Percentiles rank a stretch among this genome's conserved stretches.
These are phyloP conservation scores for Blastocystis sp. DNA, from an alignment of 352 stramenopile genomes.

Conservation along the genomic window DNA sequence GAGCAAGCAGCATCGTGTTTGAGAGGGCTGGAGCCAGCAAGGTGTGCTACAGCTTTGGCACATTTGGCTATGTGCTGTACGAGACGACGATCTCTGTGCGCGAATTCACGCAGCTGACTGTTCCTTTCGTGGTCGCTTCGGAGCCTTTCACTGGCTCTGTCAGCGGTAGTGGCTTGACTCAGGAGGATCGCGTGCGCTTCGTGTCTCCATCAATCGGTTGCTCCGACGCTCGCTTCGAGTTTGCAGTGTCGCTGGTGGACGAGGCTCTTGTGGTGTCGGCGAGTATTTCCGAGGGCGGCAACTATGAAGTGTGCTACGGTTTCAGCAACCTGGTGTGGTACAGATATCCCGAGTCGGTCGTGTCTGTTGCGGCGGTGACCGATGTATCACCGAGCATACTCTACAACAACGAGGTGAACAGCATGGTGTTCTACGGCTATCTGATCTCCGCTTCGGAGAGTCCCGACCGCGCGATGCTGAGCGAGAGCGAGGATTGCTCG, in stretches of 20 bases:
- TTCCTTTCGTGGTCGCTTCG: background rate
- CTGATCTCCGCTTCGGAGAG: background rate
- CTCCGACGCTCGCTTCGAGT: background rate
- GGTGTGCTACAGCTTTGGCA: conserved; percentile 52
- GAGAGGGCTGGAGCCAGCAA: background rate
- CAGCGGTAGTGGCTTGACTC: background rate
- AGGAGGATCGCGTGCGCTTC: conserved; percentile 3
- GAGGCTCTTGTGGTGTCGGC: background rate
- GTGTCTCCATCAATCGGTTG: background rate
- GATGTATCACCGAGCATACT: background rate
- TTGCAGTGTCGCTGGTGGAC: background rate
- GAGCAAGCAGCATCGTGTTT: background rate
- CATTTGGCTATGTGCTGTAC: background rate
- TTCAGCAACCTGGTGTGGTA: background rate
- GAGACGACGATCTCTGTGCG: background rate
- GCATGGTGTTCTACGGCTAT: background rate
- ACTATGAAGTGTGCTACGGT: conserved; percentile 37
- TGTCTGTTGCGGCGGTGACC: background rate
- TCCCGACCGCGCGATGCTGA: background rate
- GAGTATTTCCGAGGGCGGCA: background rate
- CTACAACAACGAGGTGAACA: conserved; percentile 10
- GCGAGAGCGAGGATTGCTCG: background rate
- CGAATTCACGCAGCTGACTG: background rate
- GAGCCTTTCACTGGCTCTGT: background rate
- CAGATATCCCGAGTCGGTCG: background rate